A percentile compares a stretch with the other conserved stretches of the same genome.
phyloP scores from a whole-genome alignment of 371 early-diverging fungal genomes.

The Apophysomyces sp. region DNA sequence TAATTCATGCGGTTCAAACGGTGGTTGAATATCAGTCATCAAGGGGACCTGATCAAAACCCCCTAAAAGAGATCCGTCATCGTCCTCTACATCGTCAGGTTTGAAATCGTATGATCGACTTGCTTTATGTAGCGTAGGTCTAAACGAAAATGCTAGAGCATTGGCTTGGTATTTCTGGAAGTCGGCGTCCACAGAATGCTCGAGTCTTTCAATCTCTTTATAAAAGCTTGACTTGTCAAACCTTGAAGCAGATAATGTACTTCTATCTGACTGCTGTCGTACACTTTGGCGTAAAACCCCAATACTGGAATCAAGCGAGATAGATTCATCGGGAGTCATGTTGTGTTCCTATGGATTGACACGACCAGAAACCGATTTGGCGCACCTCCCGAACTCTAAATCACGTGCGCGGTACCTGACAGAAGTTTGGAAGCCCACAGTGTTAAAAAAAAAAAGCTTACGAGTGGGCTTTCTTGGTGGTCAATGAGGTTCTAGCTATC shows the following conservation, averaged over 20 bases:
- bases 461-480: too few species aligned
- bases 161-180: constrained; percentile 19
- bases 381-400: too few species aligned
- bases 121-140: background rate
- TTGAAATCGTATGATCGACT: background rate
- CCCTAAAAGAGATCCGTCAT: background rate
- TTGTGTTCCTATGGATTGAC: too few species aligned
- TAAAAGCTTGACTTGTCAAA: constrained; percentile 12
- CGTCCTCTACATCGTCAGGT: background rate
- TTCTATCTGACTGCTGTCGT: background rate
- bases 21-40: constrained; percentile 8
- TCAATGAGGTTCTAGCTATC: too few species aligned
- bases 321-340: too few species aligned
- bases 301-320: background rate
- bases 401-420: too few species aligned
- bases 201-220: constrained; percentile 21
- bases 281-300: background rate
- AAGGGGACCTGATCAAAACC: constrained; percentile 10
- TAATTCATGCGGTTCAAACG: constrained; percentile 7
- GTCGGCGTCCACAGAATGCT: constrained; percentile 22
- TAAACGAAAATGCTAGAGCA: constrained; percentile 11
- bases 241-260: background rate
- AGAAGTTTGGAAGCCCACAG: too few species aligned
- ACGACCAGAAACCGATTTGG: too few species aligned
- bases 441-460: too few species aligned